These are phyloP conservation scores for Albugo candida DNA, from an alignment of 352 stramenopile species.

Conservation along the genomic window DNA sequence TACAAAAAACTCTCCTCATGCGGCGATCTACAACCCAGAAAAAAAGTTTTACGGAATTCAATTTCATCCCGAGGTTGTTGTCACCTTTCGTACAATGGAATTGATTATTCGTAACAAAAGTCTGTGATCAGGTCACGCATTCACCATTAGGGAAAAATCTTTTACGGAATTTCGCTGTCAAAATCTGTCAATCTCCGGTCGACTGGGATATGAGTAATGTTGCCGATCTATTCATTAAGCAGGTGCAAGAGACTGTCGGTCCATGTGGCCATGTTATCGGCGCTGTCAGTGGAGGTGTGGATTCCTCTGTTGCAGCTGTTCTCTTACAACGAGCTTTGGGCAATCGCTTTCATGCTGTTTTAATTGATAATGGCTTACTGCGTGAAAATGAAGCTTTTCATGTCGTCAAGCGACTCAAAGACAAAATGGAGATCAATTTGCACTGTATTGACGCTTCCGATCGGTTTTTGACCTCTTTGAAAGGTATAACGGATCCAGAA, in stretches of 20 bases:
- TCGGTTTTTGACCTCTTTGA: slow-evolving; percentile 86
- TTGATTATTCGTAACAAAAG: neutral
- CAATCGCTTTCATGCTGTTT: slow-evolving; percentile 96
- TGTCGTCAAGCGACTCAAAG: slow-evolving; percentile 78
- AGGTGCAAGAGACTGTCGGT: slow-evolving; percentile 84
- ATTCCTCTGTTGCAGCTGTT: slow-evolving; percentile 96
- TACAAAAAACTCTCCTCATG: slow-evolving; percentile 83
- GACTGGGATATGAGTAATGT: slow-evolving; percentile 98
- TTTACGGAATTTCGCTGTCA: slow-evolving; percentile 94
- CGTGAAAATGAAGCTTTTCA: slow-evolving; percentile 89
- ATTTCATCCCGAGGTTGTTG: slow-evolving; percentile 80
- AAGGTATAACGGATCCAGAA: slow-evolving; percentile 93
- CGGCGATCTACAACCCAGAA: slow-evolving; percentile 86
- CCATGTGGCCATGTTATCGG: slow-evolving; percentile 93
- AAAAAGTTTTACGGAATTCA: slow-evolving; percentile 95
- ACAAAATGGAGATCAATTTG: slow-evolving; percentile 91
- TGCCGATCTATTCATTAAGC: slow-evolving; percentile 72
- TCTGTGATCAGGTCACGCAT: slow-evolving; percentile 82
- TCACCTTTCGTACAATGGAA: neutral
- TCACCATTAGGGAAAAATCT: slow-evolving; percentile 89
- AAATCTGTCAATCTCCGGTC: slow-evolving; percentile 85
- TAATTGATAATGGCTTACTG: slow-evolving; percentile 99
- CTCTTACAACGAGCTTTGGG: slow-evolving; percentile 94
- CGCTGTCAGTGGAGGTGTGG: slow-evolving; percentile 95
- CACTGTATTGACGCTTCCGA: slow-evolving; percentile 92